Evolutionary conservation across 2,329 filamentous ascomycete genomes (phyloP).

Genomic region (Scytalidium lignicola): DNA sequence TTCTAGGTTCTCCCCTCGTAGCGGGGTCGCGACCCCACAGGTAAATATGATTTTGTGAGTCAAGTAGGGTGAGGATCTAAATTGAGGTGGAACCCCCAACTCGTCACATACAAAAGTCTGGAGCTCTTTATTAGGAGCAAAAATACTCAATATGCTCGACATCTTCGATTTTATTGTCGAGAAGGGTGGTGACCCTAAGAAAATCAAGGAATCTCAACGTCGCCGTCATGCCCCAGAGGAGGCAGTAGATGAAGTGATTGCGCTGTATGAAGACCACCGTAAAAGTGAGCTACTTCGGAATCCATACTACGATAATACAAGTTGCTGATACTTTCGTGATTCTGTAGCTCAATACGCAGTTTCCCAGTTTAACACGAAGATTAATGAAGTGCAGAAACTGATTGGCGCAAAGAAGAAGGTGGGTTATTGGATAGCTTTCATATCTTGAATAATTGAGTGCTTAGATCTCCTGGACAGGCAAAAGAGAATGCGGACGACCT

Average conservation of each 20-base stretch:
- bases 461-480: conserved; percentile 39
- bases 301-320: conserved; percentile 2
- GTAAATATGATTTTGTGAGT: neutral
- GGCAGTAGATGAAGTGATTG: conserved; percentile 85
- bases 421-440: neutral
- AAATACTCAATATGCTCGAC: conserved; percentile 59
- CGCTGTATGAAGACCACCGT: conserved; percentile 79
- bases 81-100: no score
- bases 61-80: neutral
- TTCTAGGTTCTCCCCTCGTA: neutral
- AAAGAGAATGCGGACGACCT: conserved; percentile 85
- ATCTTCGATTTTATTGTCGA: conserved; percentile 75
- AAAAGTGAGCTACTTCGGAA: conserved; percentile 47
- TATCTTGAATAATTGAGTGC: neutral
- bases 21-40: neutral
- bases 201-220: conserved; percentile 87
- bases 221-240: conserved; percentile 75
- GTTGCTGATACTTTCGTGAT: conserved; percentile 6
- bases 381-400: conserved; percentile 85
- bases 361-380: conserved; percentile 74
- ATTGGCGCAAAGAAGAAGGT: conserved; percentile 91
- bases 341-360: conserved; percentile 64
- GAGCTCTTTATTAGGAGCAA: neutral
- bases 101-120: neutral
- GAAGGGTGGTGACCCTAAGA: conserved; percentile 85